phyloP scores from a whole-genome alignment of 2,329 filamentous ascomycete genomes.

The Verticillium nubilum region DNA sequence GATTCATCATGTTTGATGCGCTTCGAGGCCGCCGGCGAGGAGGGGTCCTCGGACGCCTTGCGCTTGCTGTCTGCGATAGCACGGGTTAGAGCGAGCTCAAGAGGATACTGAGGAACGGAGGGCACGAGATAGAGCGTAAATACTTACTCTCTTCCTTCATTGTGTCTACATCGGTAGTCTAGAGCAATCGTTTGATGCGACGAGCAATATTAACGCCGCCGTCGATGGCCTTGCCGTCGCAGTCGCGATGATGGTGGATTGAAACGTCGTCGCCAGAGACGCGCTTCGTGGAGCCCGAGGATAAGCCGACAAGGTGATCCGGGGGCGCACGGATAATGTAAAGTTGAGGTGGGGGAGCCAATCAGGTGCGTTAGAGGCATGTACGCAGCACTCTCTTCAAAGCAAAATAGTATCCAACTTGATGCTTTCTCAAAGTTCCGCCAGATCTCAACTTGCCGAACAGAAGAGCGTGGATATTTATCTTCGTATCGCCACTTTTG shows the following conservation, averaged over 20 bases:
- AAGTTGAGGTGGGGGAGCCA: no score
- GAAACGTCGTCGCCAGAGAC: neutral
- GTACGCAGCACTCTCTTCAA: no score
- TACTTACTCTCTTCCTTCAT: conserved; percentile 34
- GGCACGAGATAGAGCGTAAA: neutral
- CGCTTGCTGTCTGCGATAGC: conserved; percentile 53
- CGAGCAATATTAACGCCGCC: neutral
- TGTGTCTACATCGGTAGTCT: neutral
- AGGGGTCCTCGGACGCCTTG: conserved; percentile 64
- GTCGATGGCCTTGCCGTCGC: neutral
- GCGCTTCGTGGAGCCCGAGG: neutral
- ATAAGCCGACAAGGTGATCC: neutral
- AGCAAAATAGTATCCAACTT: no score
- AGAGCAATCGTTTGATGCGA: neutral
- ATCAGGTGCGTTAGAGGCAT: no score
- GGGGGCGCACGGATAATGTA: neutral
- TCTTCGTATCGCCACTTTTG: no score
- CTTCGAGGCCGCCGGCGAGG: conserved; percentile 58
- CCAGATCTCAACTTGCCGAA: no score
- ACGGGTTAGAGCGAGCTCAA: neutral
- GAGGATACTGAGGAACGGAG: neutral
- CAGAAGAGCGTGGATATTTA: no score
- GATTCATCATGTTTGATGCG: conserved; percentile 50
- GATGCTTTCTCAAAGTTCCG: no score
- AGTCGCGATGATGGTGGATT: neutral